A percentile compares a stretch with the other conserved stretches of the same genome.
Conservation (phyloP, 192 early-diverging fungal species). For the Coemansia guatemalensis region DNA sequence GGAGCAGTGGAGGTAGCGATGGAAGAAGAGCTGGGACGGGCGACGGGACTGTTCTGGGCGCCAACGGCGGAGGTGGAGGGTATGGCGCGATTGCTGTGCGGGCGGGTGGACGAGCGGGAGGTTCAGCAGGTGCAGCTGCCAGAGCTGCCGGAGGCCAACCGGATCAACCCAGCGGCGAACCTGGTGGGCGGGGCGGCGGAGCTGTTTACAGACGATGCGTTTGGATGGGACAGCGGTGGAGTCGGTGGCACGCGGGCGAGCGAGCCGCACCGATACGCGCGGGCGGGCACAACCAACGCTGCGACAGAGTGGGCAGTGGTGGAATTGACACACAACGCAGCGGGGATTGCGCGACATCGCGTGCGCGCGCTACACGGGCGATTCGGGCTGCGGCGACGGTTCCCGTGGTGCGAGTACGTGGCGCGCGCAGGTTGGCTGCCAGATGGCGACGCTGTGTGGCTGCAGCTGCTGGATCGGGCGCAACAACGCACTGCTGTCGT, state of each 20-base stretch:
- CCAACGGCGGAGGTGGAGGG: neutral
- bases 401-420: constrained; percentile 24
- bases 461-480: constrained; percentile 19
- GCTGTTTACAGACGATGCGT: constrained; percentile 10
- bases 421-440: constrained; percentile 25
- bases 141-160: constrained; percentile 4
- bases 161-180: constrained; percentile 10
- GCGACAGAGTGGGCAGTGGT: constrained; percentile 12
- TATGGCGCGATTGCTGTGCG: constrained; percentile 12
- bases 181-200: neutral
- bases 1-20: constrained; percentile 18
- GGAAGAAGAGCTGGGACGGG: constrained; percentile 23
- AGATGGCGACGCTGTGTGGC: constrained; percentile 9
- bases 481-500: constrained; percentile 14
- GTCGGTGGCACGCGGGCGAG: neutral
- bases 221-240: constrained; percentile 11
- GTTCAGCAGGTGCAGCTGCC: constrained; percentile 13
- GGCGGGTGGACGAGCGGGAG: constrained; percentile 15
- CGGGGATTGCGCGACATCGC: constrained; percentile 1
- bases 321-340: constrained; percentile 3
- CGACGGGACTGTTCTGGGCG: constrained; percentile 16
- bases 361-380: constrained; percentile 3
- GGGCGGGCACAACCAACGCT: constrained; percentile 16
- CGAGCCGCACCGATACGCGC: constrained; percentile 13
- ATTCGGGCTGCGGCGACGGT: neutral